Evolutionary conservation across 2,329 filamentous ascomycete species (phyloP).

Genomic region (Phoma sp.): DNA sequence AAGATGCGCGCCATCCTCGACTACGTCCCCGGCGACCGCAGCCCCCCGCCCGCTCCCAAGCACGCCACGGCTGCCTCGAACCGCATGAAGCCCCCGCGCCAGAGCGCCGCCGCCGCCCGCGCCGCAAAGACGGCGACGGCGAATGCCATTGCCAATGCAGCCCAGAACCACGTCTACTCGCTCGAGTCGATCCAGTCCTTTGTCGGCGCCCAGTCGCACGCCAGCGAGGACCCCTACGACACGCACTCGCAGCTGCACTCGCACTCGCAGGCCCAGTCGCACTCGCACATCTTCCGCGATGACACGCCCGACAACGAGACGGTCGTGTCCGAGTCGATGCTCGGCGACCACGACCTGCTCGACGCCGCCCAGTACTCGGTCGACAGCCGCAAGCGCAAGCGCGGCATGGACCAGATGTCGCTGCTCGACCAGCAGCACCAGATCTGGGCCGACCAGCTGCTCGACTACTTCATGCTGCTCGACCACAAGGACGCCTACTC

Average conservation of each 20-base stretch:
- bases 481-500: conserved; percentile 76
- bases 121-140: conserved; percentile 58
- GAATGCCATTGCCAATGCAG: conserved; percentile 56
- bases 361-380: conserved; percentile 69
- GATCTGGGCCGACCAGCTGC: conserved; percentile 87
- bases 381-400: conserved; percentile 74
- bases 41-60: conserved; percentile 90
- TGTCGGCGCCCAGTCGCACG: conserved; percentile 34
- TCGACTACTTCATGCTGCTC: conserved; percentile 94
- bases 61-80: conserved; percentile 74
- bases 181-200: conserved; percentile 35
- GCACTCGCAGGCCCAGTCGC: conserved; percentile 41
- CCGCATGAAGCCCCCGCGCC: conserved; percentile 79
- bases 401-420: conserved; percentile 69
- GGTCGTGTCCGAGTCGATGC: conserved; percentile 81
- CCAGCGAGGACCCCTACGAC: conserved; percentile 69
- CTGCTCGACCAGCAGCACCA: conserved; percentile 82
- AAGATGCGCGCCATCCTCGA: conserved; percentile 89
- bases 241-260: conserved; percentile 58
- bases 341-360: conserved; percentile 81
- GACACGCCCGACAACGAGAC: conserved; percentile 85
- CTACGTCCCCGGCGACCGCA: conserved; percentile 81
- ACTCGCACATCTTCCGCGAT: conserved; percentile 69
- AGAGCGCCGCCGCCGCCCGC: conserved; percentile 64
- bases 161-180: conserved; percentile 44